Evolutionary conservation across 2,329 filamentous ascomycete genomes (phyloP), one percentile per base, ranked within the genome.

Genomic region (Diaporthe destruens): DNA sequence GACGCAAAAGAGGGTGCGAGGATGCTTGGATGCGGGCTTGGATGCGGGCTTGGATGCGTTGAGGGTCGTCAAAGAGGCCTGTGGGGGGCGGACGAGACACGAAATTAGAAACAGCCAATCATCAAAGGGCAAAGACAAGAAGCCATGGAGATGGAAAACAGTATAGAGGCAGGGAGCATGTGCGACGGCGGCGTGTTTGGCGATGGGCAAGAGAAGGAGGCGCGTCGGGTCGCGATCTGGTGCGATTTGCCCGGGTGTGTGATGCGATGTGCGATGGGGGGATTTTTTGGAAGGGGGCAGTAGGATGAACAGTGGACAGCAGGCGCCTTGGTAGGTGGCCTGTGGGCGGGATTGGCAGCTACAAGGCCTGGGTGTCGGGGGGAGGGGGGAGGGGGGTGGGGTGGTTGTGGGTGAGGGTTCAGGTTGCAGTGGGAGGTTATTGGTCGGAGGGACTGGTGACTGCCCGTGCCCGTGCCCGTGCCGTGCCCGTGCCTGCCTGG

Each of bases 111-210:
- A 72, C 75, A 47, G 80, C 78, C 77, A 80, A 80, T 79, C 77
- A 84, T 82, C 79, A 83, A 80, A 77, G 80, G 78, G 77, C 78
- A 82, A 77, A 76, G 77, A 77, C 78, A 77, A 80, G 80, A 78
- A 80, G 82, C 80, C 83, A 85, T 84, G 80, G 79, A 85, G 80
- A 84, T 84, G 80, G 76, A 76, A 78, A 77, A 75, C 71, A 73
- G 78, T 80, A 70, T 72, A 78, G 79, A 76, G 72, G 76, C 73
- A 80, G 82, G 81, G 78, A 82, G 81, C 79, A 86, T 51, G 84
- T 84, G 80, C 83, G 84, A 86, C 84, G 84, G 84, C 80, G 80
- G 78, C 79, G 78, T 78, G 80, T 78, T 80, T 83, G 82, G 82
- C 82, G 83, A 85, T 84, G 80, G 81, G 82, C 81, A 80, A 82